A percentile compares a stretch with the other conserved stretches of the same genome.
These are phyloP conservation scores for Euptelea pleiosperma DNA, from an alignment of 164 flowering plant genomes.

Conservation along the genomic window DNA sequence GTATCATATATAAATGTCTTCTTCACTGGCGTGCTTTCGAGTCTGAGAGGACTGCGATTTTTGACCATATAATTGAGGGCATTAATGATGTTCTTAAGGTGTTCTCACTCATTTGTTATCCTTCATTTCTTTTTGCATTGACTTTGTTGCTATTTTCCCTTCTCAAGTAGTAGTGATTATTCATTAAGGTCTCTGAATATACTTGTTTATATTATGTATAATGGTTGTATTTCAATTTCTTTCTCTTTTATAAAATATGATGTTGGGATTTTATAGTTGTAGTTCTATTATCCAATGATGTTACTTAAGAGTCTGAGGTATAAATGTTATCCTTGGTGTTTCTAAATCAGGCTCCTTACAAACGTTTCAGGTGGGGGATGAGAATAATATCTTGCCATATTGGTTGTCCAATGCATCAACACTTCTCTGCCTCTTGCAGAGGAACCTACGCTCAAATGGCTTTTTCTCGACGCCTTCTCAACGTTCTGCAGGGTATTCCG, in stretches of 20 bases:
- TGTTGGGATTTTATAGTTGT: neutral
- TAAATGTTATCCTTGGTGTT: neutral
- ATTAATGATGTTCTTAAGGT: constrained; percentile 84
- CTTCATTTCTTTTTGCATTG: neutral
- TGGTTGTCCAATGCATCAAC: constrained; percentile 97
- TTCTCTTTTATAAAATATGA: neutral
- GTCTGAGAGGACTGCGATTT: constrained; percentile 86
- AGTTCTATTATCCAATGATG: too few relatives aligned
- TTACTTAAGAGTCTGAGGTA: too few relatives aligned
- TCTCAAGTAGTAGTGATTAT: too few relatives aligned
- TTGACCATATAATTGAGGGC: constrained; percentile 76
- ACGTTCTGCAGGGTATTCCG: constrained; percentile 56
- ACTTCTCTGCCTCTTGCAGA: constrained; percentile 83
- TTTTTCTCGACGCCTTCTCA: constrained; percentile 60
- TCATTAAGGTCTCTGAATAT: too few relatives aligned
- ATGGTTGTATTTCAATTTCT: neutral
- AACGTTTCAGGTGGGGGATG: constrained; percentile 68
- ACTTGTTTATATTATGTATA: too few relatives aligned
- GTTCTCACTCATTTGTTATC: neutral
- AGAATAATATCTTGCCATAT: constrained; percentile 65
- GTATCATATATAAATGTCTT: constrained; percentile 80
- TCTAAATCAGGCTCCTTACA: constrained; percentile 1
- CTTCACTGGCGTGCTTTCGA: constrained; percentile 92
- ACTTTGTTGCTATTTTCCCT: neutral
- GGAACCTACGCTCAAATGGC: constrained; percentile 67